Conservation (phyloP, 2,329 filamentous ascomycete genomes). For the Xylaria sp. region DNA sequence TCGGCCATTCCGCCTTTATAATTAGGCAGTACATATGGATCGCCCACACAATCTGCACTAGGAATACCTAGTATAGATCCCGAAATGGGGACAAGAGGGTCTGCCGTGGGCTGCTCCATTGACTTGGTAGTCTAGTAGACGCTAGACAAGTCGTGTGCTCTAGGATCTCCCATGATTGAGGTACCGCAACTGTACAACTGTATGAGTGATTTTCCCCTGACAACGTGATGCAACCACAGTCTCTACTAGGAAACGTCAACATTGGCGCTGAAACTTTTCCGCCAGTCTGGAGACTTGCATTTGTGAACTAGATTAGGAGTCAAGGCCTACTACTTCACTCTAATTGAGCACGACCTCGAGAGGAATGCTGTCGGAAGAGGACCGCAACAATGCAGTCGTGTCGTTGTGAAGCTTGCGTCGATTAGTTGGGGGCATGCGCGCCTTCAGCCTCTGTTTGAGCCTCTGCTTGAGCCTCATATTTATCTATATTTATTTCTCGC, state of each 20-base stretch:
- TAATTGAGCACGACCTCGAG: not conserved
- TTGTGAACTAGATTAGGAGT: not conserved
- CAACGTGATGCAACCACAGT: slow-evolving; percentile 4
- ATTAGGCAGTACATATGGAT: slow-evolving; percentile 1
- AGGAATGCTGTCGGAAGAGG: not conserved
- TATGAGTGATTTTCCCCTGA: not conserved
- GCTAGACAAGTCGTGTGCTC: slow-evolving; percentile 5
- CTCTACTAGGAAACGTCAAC: not conserved
- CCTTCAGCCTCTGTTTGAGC: slow-evolving; percentile 29
- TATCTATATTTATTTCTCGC: not conserved
- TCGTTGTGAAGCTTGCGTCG: not conserved
- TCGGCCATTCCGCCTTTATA: slow-evolving; percentile 18
- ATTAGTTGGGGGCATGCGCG: slow-evolving; percentile 20
- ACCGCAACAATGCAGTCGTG: slow-evolving; percentile 6
- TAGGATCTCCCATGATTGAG: not conserved
- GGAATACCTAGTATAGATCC: too few relatives aligned
- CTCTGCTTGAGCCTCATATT: slow-evolving; percentile 36
- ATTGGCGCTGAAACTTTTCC: not conserved
- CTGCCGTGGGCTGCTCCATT: not conserved
- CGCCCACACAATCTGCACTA: not conserved
- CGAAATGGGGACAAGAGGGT: slow-evolving; percentile 20
- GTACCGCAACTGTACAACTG: not conserved
- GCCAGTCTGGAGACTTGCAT: not conserved
- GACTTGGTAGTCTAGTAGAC: slow-evolving; percentile 4
- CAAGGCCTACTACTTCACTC: not conserved